Evolutionary conservation across 176 grass and related monocot species (phyloP), one percentile per base, ranked within the genome.

Genomic region (Cenchrus americanus): DNA sequence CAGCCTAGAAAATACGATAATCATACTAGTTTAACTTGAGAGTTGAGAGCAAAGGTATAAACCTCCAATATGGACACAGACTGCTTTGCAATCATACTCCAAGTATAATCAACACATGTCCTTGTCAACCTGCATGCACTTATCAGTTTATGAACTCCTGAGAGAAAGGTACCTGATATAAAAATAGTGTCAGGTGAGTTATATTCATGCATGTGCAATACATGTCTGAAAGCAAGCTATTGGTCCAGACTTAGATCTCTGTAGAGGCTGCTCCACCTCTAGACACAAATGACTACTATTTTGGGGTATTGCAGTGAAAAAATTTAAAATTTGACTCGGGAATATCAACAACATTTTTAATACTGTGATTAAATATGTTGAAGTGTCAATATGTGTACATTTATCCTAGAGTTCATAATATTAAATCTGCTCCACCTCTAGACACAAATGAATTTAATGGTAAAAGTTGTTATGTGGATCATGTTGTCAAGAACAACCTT

Each of bases 21-120:
- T 69, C 67, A 69, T 62, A 23, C 53, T 49, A 44, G 82, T 72
- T 40, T 19, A 83, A 8, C 43, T 44, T 44, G 34, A 44, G 43
- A 17, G 42, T 85, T 70, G 22, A 70, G 68, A 64, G 65, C 62
- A 60, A 66, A 37, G 69, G 51, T 71, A 70, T 71, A 70, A 34
- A 95, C 92, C 95, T 98, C 88, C 44, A 67, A 87, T 84, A 95
- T 85, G 76, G 84, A 85, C 54, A 93, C 68, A 90, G 95, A 90
- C 46, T 90, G 73, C 66, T 86, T 82, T 76, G 91, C 61, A 81
- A 91, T 82, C 68, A 76, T 66, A 77, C 23, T 75, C 62, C 89
- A 90, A 73, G 69, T 60, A 82, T 61, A 84, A 69, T 91, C 85
- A 60, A 88, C 80, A 90, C 43, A 87, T 67, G 82, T n/a, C 76